A percentile compares a stretch with the other conserved stretches of the same genome.
These are phyloP conservation scores for Malassezia slooffiae DNA, from an alignment of 1,284 basidiomycete genomes.

Conservation along the genomic window DNA sequence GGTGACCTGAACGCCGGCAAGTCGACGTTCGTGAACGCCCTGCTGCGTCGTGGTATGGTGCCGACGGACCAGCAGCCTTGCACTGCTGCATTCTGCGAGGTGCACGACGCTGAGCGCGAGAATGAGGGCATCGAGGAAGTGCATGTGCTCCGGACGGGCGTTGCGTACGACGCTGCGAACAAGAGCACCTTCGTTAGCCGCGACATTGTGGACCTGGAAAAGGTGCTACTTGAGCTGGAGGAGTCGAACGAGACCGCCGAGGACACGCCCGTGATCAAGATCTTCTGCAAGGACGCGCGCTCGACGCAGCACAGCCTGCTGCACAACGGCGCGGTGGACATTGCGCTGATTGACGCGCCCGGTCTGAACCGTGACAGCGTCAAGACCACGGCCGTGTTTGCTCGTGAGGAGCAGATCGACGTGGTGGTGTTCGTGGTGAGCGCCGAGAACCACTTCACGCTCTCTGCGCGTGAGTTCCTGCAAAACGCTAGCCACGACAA, in stretches of 20 bases:
- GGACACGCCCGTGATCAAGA: conserved; percentile 46
- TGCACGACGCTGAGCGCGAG: conserved; percentile 81
- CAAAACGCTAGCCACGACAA: conserved; percentile 90
- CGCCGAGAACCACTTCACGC: conserved; percentile 96
- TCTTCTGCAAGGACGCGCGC: conserved; percentile 43
- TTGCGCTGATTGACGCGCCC: conserved; percentile 95
- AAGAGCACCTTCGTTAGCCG: conserved; percentile 65
- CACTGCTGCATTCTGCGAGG: conserved; percentile 94
- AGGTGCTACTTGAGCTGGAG: conserved; percentile 61
- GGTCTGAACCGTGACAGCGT: conserved; percentile 91
- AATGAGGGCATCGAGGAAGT: conserved; percentile 64
- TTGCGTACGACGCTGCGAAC: conserved; percentile 62
- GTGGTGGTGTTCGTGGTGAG: conserved; percentile 97
- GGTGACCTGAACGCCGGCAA: conserved; percentile 98
- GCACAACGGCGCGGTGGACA: conserved; percentile 91
- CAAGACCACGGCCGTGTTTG: conserved; percentile 90
- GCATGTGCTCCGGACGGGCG: conserved; percentile 54
- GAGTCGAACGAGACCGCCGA: conserved; percentile 53
- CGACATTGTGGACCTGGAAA: conserved; percentile 62
- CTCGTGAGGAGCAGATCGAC: conserved; percentile 95
- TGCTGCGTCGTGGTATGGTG: conserved; percentile 67
- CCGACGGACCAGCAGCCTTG: conserved; percentile 97
- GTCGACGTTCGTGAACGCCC: conserved; percentile 91
- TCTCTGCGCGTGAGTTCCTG: conserved; percentile 90
- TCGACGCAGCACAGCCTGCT: conserved; percentile 33